Evolutionary conservation across 805 yeast genomes (phyloP).

Genomic region (Blastobotrys chiropterorum): DNA sequence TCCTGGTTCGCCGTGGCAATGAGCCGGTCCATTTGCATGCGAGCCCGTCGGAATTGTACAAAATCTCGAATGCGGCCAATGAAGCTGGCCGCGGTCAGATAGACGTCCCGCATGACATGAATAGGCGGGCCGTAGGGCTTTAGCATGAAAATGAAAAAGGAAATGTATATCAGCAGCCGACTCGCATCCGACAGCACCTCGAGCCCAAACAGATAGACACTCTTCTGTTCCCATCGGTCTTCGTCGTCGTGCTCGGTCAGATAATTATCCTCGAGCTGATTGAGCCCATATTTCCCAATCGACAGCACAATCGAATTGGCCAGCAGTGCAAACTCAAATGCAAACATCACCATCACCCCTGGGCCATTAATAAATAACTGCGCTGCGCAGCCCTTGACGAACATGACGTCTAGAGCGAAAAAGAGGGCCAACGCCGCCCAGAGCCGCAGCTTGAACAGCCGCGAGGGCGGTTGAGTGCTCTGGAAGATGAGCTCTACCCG

Average conservation of each 20-base stretch:
- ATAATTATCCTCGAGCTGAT: slow-evolving; percentile 51
- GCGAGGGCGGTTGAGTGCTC: slow-evolving; percentile 31
- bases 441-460: slow-evolving; percentile 36
- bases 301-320: slow-evolving; percentile 47
- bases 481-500: slow-evolving; percentile 47
- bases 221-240: slow-evolving; percentile 67
- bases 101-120: slow-evolving; percentile 45
- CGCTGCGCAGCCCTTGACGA: slow-evolving; percentile 46
- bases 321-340: slow-evolving; percentile 67
- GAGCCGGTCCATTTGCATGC: slow-evolving; percentile 57
- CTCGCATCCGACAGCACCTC: slow-evolving; percentile 45
- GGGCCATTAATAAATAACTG: slow-evolving; percentile 24
- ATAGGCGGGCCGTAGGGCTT: slow-evolving; percentile 41
- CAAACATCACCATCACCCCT: slow-evolving; percentile 52
- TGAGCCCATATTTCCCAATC: slow-evolving; percentile 43
- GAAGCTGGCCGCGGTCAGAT: slow-evolving; percentile 32
- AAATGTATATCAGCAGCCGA: slow-evolving; percentile 42
- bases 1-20: slow-evolving; percentile 56
- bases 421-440: slow-evolving; percentile 42
- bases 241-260: slow-evolving; percentile 46
- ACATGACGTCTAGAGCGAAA: slow-evolving; percentile 43
- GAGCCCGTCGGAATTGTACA: slow-evolving; percentile 29
- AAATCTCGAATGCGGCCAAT: slow-evolving; percentile 26
- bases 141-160: slow-evolving; percentile 42
- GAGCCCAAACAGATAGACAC: slow-evolving; percentile 49